phyloP scores from a whole-genome alignment of 768 basidiomycete genomes.

The Russula dissimulans region DNA sequence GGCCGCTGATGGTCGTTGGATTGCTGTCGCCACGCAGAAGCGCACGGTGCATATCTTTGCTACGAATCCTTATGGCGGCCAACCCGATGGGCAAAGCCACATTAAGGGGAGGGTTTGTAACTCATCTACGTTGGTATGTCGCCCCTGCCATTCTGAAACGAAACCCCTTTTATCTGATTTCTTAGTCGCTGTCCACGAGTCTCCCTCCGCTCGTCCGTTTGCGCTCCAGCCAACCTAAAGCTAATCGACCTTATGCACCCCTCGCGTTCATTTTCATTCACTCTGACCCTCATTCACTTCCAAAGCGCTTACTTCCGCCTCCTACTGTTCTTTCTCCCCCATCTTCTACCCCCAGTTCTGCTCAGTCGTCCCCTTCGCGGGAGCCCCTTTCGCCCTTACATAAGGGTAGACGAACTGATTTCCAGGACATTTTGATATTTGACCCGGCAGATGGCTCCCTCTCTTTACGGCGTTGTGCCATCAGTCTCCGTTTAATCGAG shows the following conservation, averaged over 20 bases:
- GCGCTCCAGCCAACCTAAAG: constrained; percentile 25
- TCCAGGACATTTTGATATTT: constrained; percentile 61
- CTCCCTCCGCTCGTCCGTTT: constrained; percentile 51
- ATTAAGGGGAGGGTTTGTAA: constrained; percentile 51
- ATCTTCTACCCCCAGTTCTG: constrained; percentile 24
- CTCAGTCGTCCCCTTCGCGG: constrained; percentile 25
- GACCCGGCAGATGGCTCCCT: constrained; percentile 50
- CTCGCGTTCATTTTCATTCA: constrained; percentile 50
- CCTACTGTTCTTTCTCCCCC: constrained; percentile 23
- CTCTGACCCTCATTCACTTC: constrained; percentile 28
- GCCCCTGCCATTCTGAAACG: neutral
- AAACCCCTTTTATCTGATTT: constrained; percentile 21
- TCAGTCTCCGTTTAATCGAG: constrained; percentile 32
- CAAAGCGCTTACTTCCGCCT: constrained; percentile 34
- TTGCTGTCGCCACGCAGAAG: constrained; percentile 56
- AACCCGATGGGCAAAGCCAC: constrained; percentile 53
- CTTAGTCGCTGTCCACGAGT: constrained; percentile 44
- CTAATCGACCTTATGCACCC: constrained; percentile 28
- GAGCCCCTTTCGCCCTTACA: constrained; percentile 25
- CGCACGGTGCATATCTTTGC: constrained; percentile 66
- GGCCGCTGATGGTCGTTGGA: constrained; percentile 55
- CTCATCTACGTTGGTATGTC: constrained; percentile 37
- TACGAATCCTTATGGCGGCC: constrained; percentile 68
- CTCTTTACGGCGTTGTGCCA: constrained; percentile 42
- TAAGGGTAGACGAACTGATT: constrained; percentile 33